Evolutionary conservation across 352 stramenopile species (phyloP).

Genomic region (Thraustotheca clavata): DNA sequence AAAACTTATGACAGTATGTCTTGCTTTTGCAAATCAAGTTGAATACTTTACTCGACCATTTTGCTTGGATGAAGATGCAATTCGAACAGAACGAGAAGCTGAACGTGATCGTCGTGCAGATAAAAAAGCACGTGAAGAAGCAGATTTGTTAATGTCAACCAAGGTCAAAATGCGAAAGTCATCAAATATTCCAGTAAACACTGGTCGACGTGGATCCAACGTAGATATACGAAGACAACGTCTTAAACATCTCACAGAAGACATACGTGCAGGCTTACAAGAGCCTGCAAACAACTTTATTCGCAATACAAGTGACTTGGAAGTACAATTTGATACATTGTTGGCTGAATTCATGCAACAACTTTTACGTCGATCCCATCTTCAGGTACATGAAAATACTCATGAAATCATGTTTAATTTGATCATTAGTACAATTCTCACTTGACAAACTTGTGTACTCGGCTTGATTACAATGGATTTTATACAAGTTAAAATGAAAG

Average conservation of each 20-base stretch:
- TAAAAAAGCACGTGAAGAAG: conserved; percentile 67
- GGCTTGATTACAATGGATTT: conserved; percentile 77
- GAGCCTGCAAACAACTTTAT: conserved; percentile 62
- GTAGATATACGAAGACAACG: conserved; percentile 67
- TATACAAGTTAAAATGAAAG: conserved; percentile 29
- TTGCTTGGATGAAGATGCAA: conserved; percentile 77
- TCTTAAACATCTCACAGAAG: conserved; percentile 73
- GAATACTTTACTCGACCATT: conserved; percentile 82
- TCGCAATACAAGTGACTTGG: conserved; percentile 63
- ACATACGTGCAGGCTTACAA: conserved; percentile 63
- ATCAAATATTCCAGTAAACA: conserved; percentile 27
- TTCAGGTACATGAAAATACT: conserved; percentile 42
- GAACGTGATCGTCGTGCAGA: conserved; percentile 70
- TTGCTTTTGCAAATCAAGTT: conserved; percentile 93
- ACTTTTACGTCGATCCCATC: conserved; percentile 63
- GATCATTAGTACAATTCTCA: conserved; percentile 37
- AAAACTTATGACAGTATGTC: conserved; percentile 96
- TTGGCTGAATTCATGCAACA: conserved; percentile 86
- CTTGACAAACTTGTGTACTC: conserved; percentile 59
- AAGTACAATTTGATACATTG: conserved; percentile 83
- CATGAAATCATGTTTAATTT: background rate
- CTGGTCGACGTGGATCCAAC: conserved; percentile 57
- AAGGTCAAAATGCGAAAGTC: conserved; percentile 49
- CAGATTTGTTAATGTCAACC: conserved; percentile 56
- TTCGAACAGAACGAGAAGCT: conserved; percentile 69